A percentile compares a stretch with the other conserved stretches of the same genome.
These are phyloP conservation scores for Acacia pycnantha DNA, from an alignment of 331 rosid species.

Conservation along the genomic window DNA sequence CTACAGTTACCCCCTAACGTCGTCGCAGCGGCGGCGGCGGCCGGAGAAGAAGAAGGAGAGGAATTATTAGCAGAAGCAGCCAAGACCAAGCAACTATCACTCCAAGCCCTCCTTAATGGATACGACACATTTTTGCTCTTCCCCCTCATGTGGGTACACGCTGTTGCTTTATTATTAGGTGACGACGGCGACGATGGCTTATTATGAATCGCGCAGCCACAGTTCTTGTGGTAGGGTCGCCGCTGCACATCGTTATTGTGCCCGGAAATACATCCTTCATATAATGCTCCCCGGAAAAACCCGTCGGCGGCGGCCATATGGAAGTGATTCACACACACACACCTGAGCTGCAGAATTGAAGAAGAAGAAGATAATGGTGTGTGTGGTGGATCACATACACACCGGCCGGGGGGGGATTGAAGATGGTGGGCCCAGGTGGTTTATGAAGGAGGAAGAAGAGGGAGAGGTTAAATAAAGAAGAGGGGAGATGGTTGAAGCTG, in stretches of 20 bases:
- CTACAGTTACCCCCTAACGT: neutral
- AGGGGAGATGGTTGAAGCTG: no score
- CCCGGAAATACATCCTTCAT: slow-evolving; percentile 43
- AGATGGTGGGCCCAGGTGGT: no score
- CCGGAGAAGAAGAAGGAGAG: slow-evolving; percentile 25
- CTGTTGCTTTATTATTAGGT: neutral
- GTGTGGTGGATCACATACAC: no score
- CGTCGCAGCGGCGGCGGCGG: neutral
- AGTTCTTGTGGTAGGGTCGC: slow-evolving; percentile 53
- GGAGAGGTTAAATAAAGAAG: no score
- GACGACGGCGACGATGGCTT: neutral
- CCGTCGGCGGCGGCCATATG: slow-evolving; percentile 20
- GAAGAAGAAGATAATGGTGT: no score
- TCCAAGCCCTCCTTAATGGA: slow-evolving; percentile 42
- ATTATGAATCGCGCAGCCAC: slow-evolving; percentile 47
- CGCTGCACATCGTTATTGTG: slow-evolving; percentile 33
- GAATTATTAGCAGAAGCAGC: neutral
- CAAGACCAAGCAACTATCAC: slow-evolving; percentile 41
- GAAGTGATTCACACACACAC: no score
- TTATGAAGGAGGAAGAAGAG: no score
- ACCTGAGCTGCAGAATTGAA: no score
- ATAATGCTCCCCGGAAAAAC: slow-evolving; percentile 29
- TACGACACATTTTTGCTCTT: slow-evolving; percentile 34
- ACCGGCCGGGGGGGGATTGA: no score
- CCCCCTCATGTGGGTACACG: slow-evolving; percentile 5